Conservation (phyloP, 2,329 filamentous ascomycete genomes). For the Fusarium annulatum region DNA sequence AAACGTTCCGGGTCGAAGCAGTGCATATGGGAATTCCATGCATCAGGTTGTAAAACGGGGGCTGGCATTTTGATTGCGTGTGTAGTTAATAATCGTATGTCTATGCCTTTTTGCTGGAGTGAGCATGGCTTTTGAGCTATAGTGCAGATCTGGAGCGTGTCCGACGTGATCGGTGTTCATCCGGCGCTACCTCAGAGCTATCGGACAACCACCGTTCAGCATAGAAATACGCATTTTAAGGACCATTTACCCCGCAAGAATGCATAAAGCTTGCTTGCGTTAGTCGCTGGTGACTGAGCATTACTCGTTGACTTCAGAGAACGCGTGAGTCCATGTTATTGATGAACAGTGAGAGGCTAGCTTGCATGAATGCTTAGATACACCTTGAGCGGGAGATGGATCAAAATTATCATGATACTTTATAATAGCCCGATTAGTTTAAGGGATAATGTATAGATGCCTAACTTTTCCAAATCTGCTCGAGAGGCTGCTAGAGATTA, state of each 20-base stretch:
- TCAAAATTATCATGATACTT: too few species aligned
- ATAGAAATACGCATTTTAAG: not conserved
- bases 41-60: not conserved
- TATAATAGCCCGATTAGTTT: not conserved
- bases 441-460: not conserved
- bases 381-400: not conserved
- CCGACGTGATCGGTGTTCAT: not conserved
- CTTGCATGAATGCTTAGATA: not conserved
- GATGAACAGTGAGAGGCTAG: too few species aligned
- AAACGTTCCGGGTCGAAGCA: not conserved
- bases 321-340: too few species aligned
- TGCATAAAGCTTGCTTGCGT: accelerated
- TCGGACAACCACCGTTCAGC: not conserved
- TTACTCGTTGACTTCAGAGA: not conserved
- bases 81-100: not conserved
- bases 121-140: not conserved
- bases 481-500: too few species aligned
- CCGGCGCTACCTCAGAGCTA: not conserved
- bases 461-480: accelerated
- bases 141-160: not conserved
- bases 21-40: constrained; percentile 9
- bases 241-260: too few species aligned
- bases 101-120: not conserved
- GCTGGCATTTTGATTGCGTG: accelerated
- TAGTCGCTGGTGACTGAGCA: not conserved